These are phyloP conservation scores for Cercospora sesami DNA, from an alignment of 2,329 filamentous ascomycete species.

Conservation along the genomic window DNA sequence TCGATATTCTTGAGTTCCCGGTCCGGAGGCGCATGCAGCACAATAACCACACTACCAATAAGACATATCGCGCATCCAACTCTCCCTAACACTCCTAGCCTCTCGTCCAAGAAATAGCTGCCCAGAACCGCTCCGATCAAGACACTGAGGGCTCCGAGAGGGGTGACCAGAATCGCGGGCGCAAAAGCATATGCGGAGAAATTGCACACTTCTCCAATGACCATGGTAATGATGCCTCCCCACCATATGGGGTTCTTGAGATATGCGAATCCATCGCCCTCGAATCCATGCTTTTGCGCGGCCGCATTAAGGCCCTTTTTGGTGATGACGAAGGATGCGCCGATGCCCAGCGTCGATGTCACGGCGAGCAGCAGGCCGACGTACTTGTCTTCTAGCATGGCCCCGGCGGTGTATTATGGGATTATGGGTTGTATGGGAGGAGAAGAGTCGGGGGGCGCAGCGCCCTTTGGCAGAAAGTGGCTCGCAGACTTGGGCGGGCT, in stretches of 20 bases:
- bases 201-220: slow-evolving; percentile 90
- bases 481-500: slow-evolving; percentile 8
- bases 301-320: slow-evolving; percentile 96
- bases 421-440: not conserved
- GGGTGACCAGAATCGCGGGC: slow-evolving; percentile 96
- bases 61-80: slow-evolving; percentile 95
- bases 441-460: not conserved
- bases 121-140: slow-evolving; percentile 91
- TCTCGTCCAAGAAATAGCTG: slow-evolving; percentile 89
- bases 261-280: slow-evolving; percentile 94
- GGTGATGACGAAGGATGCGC: slow-evolving; percentile 87
- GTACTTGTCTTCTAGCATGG: slow-evolving; percentile 58
- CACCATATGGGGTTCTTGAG: slow-evolving; percentile 95
- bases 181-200: slow-evolving; percentile 98
- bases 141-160: slow-evolving; percentile 88
- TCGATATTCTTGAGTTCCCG: slow-evolving; percentile 89
- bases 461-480: slow-evolving; percentile 5
- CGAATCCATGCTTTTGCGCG: slow-evolving; percentile 88
- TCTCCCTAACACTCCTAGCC: slow-evolving; percentile 85
- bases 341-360: slow-evolving; percentile 72
- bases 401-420: not conserved
- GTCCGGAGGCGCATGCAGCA: slow-evolving; percentile 93
- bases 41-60: slow-evolving; percentile 94
- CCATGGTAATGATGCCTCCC: slow-evolving; percentile 88
- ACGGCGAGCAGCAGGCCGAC: slow-evolving; percentile 75